These are phyloP conservation scores for Auxenochlorella pyrenoidosa DNA, from an alignment of 139 green algal genomes.

Conservation along the genomic window DNA sequence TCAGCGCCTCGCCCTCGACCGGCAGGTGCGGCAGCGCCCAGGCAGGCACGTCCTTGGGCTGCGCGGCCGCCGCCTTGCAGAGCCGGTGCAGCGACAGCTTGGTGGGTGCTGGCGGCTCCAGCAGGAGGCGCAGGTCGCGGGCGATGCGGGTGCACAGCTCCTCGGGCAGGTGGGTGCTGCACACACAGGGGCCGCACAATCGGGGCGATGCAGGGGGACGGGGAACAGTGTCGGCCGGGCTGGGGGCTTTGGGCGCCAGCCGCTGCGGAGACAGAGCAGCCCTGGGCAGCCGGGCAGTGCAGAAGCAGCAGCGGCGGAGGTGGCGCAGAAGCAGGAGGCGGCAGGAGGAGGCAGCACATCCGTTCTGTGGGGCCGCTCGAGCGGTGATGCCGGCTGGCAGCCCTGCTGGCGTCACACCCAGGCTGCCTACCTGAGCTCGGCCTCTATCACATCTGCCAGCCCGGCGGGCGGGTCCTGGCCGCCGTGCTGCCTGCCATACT, in stretches of 20 bases:
- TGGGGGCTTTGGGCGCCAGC: too few relatives aligned
- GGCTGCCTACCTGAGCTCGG: background rate
- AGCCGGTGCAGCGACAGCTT: slow-evolving; percentile 25
- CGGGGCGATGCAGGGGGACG: too few relatives aligned
- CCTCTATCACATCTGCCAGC: background rate
- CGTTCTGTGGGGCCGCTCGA: too few relatives aligned
- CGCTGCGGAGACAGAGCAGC: too few relatives aligned
- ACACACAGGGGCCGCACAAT: too few relatives aligned
- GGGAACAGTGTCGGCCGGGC: too few relatives aligned
- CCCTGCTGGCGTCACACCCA: too few relatives aligned
- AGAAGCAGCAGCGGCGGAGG: too few relatives aligned
- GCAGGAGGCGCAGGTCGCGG: slow-evolving; percentile 22
- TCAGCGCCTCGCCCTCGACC: background rate
- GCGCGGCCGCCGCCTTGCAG: background rate
- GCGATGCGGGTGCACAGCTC: background rate
- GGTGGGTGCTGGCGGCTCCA: background rate
- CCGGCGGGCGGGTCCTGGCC: background rate
- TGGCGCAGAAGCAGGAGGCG: too few relatives aligned
- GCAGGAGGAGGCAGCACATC: too few relatives aligned
- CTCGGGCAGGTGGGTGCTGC: slow-evolving; percentile 16
- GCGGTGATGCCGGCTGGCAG: too few relatives aligned
- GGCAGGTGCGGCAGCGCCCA: slow-evolving; percentile 2
- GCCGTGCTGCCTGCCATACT: background rate
- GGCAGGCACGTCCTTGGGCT: background rate
- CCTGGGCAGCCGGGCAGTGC: too few relatives aligned